Base-by-base conservation (phyloP, 768 basidiomycete species). In the Tubosaeta brunneosetosa region DNA sequence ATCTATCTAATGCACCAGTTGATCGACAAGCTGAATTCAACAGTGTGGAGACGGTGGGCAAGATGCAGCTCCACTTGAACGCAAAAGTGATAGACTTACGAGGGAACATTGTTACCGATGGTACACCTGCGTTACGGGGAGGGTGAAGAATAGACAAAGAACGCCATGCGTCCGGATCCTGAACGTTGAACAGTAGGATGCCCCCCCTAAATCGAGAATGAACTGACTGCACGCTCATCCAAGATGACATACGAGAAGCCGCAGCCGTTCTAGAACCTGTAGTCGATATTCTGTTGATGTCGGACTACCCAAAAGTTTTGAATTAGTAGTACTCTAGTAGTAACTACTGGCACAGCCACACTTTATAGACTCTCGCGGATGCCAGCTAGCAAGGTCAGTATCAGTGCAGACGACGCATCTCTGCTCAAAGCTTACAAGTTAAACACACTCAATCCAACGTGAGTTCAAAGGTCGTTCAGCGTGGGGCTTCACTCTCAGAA, bases 391-490 rank as follows among this genome's bases (percentile, higher is more conserved):
- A 81, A 77, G 59, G 74, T 84, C 51, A 85, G 83, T 63, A 78
- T 89, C 59, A 77, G 84, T 44, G 76, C 85, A 26, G 91, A 94
- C 68, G 91, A 94, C 67, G 88, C 83, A 9, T 71, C 86, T 11
- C 71, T 98, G 38, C 81, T 98, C 52, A 93, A 93, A 71, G 79
- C 89, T 2, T 98, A 98, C 65, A 86, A 85, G 55, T 79, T 98
- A 42, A 85, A 86, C 12, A 83, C 83, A 19, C 73, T 92, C 38
- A 74, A 79, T 36, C 94, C 94, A 33, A 83, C 76, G 89, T 91
- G 77, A 61, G 61, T 53, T n/a, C 49, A 37, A 37, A 51, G 13
- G 34, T 22, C 33, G 22, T n/a, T 29, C 9, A 6, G 29, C 9
- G 9, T 4, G 9, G 6, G 29, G 29, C 9, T 45, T 57, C 46